Percentiles rank a stretch among this genome's conserved stretches.
Evolutionary conservation across 805 yeast genomes (phyloP).

Genomic region (Ogataea salicorniae): DNA sequence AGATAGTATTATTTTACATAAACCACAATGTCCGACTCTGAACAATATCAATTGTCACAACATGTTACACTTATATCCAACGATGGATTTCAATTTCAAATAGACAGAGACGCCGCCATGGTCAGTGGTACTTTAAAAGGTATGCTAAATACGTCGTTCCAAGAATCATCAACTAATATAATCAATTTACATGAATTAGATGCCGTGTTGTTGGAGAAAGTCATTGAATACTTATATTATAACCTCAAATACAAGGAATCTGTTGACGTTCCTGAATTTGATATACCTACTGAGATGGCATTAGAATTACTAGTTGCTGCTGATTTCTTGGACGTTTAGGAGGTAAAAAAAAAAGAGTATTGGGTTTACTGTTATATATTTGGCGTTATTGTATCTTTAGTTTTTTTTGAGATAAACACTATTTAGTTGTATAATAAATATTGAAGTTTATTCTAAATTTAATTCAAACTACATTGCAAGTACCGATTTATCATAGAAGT

Average conservation of each 20-base stretch:
- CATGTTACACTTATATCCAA: constrained; percentile 67
- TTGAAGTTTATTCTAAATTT: too few relatives aligned
- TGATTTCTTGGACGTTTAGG: constrained; percentile 68
- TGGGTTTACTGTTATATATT: too few relatives aligned
- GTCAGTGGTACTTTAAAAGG: constrained; percentile 60
- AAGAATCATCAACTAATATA: constrained; percentile 52
- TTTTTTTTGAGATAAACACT: too few relatives aligned
- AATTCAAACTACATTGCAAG: too few relatives aligned
- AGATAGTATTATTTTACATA: background rate
- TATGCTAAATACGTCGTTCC: constrained; percentile 51
- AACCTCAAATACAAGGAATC: constrained; percentile 61
- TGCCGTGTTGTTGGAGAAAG: constrained; percentile 65
- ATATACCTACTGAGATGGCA: constrained; percentile 91
- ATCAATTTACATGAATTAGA: constrained; percentile 61
- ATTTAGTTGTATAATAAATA: too few relatives aligned
- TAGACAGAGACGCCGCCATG: constrained; percentile 70
- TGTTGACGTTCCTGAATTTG: constrained; percentile 75
- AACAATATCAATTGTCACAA: constrained; percentile 17
- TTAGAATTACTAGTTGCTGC: constrained; percentile 89
- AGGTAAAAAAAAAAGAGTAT: too few relatives aligned
- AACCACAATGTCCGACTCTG: constrained; percentile 18
- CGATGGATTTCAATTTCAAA: constrained; percentile 59
- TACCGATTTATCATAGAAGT: too few relatives aligned
- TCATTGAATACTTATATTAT: constrained; percentile 81
- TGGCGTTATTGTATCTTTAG: too few relatives aligned